These are phyloP conservation scores for Eimeria sp. DNA, from an alignment of 169 alveolate genomes.

Conservation along the genomic window DNA sequence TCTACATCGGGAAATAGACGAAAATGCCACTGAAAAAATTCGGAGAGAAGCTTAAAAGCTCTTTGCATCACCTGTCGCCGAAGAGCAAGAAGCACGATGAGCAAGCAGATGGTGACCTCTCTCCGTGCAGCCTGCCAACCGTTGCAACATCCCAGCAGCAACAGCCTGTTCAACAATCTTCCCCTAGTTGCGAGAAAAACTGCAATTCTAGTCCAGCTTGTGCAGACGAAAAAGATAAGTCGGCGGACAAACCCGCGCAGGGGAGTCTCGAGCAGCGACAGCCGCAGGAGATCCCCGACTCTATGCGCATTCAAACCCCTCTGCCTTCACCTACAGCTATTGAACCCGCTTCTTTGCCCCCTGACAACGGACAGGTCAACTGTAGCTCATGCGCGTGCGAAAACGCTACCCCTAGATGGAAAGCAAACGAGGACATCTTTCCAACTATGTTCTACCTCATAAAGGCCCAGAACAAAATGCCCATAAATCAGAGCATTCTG, in stretches of 20 bases:
- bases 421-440: conserved; percentile 1
- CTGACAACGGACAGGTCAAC: not conserved
- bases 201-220: not conserved
- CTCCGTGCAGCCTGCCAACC: conserved; percentile 56
- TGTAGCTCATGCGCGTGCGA: not conserved
- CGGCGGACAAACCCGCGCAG: not conserved
- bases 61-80: conserved; percentile 63
- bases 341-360: conserved; percentile 31
- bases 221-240: not conserved
- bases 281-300: not conserved
- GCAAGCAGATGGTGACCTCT: conserved; percentile 58
- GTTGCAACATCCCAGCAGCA: conserved; percentile 61
- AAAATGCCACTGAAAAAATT: conserved; percentile 57
- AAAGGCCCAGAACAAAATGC: conserved; percentile 3
- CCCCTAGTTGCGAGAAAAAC: not conserved
- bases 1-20: not conserved
- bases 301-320: conserved; percentile 19
- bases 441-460: conserved; percentile 47
- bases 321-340: conserved; percentile 7
- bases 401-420: conserved; percentile 24
- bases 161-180: conserved; percentile 10
- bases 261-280: not conserved
- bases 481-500: conserved; percentile 38
- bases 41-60: conserved; percentile 59
- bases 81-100: conserved; percentile 62